A percentile compares a stretch with the other conserved stretches of the same genome.
Conservation (phyloP, 768 basidiomycete genomes). For the Fomitopsis serialis region DNA sequence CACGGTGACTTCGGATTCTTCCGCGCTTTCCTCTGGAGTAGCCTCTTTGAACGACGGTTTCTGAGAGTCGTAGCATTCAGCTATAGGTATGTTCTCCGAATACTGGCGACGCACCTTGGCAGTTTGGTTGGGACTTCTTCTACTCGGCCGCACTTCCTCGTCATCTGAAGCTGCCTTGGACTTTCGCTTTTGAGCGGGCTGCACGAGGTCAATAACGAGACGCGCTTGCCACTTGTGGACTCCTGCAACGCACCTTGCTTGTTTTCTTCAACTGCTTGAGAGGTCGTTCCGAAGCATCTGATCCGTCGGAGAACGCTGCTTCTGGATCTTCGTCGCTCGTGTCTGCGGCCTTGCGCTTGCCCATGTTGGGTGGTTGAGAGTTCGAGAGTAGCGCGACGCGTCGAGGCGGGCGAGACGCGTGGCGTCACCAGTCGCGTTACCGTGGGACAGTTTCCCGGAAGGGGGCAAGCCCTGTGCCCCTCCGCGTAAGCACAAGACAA, state of each 20-base stretch:
- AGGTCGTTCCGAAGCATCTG: background rate
- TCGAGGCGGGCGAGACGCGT: constrained; percentile 2
- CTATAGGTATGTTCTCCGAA: background rate
- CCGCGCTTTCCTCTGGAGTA: background rate
- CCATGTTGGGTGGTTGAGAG: background rate
- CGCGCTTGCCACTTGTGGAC: background rate
- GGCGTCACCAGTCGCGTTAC: constrained; percentile 2
- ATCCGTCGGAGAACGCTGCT: background rate
- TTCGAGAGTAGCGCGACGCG: background rate
- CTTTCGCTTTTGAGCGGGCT: background rate
- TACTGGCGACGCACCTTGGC: background rate
- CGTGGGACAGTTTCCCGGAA: constrained; percentile 13
- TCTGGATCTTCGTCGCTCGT: constrained; percentile 13
- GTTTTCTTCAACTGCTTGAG: background rate
- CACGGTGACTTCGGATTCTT: background rate
- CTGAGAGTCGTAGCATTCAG: background rate
- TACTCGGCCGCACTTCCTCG: background rate
- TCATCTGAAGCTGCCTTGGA: background rate
- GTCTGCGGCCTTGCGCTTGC: constrained; percentile 10
- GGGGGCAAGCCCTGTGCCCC: constrained; percentile 10
- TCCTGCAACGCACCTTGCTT: background rate
- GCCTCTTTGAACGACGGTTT: background rate
- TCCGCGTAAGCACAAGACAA: constrained; percentile 16
- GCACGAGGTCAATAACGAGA: background rate
- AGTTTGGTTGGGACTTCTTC: background rate